These are phyloP conservation scores for Heliosperma pusillum DNA, from an alignment of 148 eudicot genomes.

Conservation along the genomic window DNA sequence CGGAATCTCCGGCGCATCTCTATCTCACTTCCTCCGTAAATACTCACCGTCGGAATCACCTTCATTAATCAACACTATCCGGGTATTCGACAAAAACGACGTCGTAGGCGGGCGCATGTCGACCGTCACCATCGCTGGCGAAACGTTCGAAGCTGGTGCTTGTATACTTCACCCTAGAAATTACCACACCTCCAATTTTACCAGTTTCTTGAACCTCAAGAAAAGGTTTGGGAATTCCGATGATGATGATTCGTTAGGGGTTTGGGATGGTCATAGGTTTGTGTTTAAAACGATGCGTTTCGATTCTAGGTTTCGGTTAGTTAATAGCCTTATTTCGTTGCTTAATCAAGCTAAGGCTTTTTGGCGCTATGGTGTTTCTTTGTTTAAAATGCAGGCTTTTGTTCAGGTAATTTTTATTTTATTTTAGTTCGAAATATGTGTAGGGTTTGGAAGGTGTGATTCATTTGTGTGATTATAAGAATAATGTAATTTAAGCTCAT, in stretches of 20 bases:
- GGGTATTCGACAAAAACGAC: slow-evolving; percentile 56
- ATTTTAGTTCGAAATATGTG: not conserved
- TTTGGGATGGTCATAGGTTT: slow-evolving; percentile 74
- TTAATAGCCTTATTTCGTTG: slow-evolving; percentile 37
- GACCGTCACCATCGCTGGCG: slow-evolving; percentile 53
- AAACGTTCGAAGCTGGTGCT: slow-evolving; percentile 87
- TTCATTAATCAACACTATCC: slow-evolving; percentile 25
- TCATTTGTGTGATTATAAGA: not conserved
- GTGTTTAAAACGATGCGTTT: slow-evolving; percentile 48
- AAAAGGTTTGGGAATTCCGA: slow-evolving; percentile 13
- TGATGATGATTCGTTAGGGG: slow-evolving; percentile 46
- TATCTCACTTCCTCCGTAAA: slow-evolving; percentile 80
- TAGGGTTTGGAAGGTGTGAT: not conserved
- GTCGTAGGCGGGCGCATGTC: slow-evolving; percentile 89
- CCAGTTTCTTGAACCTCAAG: slow-evolving; percentile 36
- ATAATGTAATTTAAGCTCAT: not conserved
- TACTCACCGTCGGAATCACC: slow-evolving; percentile 34
- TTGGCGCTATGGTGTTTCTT: slow-evolving; percentile 71
- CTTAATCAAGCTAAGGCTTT: slow-evolving; percentile 42
- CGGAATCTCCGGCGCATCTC: slow-evolving; percentile 82
- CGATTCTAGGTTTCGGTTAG: slow-evolving; percentile 29
- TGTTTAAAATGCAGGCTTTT: slow-evolving; percentile 58
- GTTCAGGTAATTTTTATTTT: slow-evolving; percentile 50
- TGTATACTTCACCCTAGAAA: slow-evolving; percentile 80
- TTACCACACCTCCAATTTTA: slow-evolving; percentile 52